phyloP scores from a whole-genome alignment of 768 basidiomycete genomes.

The Russula ochroleuca region DNA sequence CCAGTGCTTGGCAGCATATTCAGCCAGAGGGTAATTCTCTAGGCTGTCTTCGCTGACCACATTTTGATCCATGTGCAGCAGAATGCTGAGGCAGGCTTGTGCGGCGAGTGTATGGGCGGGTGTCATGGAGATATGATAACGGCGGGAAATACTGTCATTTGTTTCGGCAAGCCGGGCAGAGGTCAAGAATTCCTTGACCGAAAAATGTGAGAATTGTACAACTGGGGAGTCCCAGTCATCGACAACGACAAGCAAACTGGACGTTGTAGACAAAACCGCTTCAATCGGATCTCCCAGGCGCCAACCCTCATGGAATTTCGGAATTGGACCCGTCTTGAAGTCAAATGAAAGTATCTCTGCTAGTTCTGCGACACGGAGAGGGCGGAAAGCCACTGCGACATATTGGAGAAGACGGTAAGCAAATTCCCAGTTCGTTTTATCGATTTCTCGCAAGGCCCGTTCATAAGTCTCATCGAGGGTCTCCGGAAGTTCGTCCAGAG shows the following conservation, averaged over 20 bases:
- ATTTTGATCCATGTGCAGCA: background rate
- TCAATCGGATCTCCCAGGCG: background rate
- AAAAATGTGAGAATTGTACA: conserved; percentile 6
- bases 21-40: background rate
- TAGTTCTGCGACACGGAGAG: background rate
- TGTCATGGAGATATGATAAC: background rate
- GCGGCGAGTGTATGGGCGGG: background rate
- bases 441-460: background rate
- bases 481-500: background rate
- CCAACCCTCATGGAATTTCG: conserved; percentile 1
- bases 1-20: conserved; percentile 12
- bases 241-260: background rate
- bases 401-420: background rate
- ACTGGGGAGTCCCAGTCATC: background rate
- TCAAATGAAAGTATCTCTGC: background rate
- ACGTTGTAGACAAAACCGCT: background rate
- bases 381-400: conserved; percentile 4
- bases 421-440: background rate
- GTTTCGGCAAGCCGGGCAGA: background rate
- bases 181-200: conserved; percentile 8
- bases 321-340: background rate
- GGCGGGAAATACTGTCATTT: background rate
- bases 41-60: background rate
- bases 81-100: background rate
- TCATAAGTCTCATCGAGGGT: conserved; percentile 5